Base-by-base conservation (phyloP, 192 early-diverging fungal genomes). In the Piromyces sp. region DNA sequence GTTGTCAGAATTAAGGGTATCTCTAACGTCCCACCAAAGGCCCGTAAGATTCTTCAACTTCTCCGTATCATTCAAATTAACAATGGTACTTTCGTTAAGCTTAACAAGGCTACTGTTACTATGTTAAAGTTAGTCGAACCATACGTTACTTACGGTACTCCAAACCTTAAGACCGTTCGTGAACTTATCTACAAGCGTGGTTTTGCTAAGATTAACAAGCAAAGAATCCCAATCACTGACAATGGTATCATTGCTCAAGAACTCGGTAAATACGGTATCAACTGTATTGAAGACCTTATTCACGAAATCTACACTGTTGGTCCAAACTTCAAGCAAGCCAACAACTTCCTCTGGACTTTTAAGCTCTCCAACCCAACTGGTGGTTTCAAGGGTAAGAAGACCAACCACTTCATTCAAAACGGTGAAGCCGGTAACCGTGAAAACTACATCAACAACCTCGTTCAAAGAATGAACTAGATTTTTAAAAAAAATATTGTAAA, bases 101-200 rank as follows among this genome's bases (percentile, higher is more conserved):
- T 98, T 85, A 97, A 95, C 91, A 95, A 94, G 91, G 97, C 98
- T 82, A 97, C 97, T 82, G 91, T 93, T 84, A 92, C 97, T 90
- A 97, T 98, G 97, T 92, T 99, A 81, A 94, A 97, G 90, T 91
- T 96, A 88, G 93, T 99, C 87, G 91, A 90, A 82, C 96, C 97
- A 85, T 99, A 96, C 92, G 92, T 98, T 81, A 93, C 97, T 80
- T 92, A 91, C 84, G 94, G 95, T 84, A 94, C 96, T 83, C 96
- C 97, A 87, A 98, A 97, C 94, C 91, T 96, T 81, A 99, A 99
- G 94, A 92, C 96, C 37, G 94, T 98, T 87, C 95, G 95, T 87
- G 98, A 99, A 91, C 90, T 99, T 80, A 92, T 99, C 91, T 99
- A 99, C 95, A 98, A 99, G 94, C 95, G 98, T 84, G 98, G 96